Conservation (phyloP, 2,329 filamentous ascomycete species). For the Colletotrichum acutatum region DNA sequence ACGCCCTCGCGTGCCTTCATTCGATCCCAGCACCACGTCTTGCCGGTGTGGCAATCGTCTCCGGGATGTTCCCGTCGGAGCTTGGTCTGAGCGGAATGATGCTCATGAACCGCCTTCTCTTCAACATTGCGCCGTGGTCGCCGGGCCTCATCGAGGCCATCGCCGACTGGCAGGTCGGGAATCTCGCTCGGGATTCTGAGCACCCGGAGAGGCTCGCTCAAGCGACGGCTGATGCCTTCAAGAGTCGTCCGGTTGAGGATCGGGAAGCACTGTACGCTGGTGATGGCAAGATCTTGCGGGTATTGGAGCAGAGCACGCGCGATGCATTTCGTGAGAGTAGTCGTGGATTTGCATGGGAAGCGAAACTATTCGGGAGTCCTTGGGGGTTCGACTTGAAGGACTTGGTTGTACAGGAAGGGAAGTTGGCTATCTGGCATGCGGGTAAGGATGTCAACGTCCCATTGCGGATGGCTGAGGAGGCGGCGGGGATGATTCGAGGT, state of each 20-base stretch:
- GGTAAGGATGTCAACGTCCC: constrained; percentile 25
- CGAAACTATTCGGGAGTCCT: constrained; percentile 29
- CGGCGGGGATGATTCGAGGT: neutral
- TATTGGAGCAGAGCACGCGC: neutral
- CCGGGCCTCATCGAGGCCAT: constrained; percentile 10
- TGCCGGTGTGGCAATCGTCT: constrained; percentile 24
- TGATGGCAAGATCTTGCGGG: neutral
- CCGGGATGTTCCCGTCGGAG: constrained; percentile 33
- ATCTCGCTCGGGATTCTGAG: neutral
- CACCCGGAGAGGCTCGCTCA: neutral
- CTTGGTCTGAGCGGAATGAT: constrained; percentile 36
- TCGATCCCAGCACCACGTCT: constrained; percentile 39
- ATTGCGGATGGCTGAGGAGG: neutral
- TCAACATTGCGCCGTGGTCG: constrained; percentile 21
- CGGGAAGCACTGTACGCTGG: constrained; percentile 39
- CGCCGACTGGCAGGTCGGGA: neutral
- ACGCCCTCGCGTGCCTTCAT: constrained; percentile 48
- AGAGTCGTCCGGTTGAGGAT: constrained; percentile 11
- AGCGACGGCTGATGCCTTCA: constrained; percentile 8
- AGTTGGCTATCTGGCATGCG: constrained; percentile 23
- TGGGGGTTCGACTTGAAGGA: constrained; percentile 38
- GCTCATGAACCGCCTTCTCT: constrained; percentile 23
- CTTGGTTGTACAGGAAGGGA: neutral
- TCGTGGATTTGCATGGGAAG: neutral
- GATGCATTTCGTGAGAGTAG: neutral